Base-by-base conservation (phyloP, 2,329 filamentous ascomycete species). In the Colletotrichum lentis region DNA sequence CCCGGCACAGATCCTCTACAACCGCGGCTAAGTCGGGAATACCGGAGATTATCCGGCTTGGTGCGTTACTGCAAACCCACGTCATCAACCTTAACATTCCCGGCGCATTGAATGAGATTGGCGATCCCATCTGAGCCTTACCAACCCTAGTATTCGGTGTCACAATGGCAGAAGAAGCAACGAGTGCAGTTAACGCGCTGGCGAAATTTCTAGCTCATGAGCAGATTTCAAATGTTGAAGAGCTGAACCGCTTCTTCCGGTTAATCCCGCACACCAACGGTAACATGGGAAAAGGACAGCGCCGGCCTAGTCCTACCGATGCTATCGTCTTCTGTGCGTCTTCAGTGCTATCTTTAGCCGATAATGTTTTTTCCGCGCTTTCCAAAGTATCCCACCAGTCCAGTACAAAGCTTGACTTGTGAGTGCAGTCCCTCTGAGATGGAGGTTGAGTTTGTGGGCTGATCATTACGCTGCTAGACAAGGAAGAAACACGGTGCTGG, bases 401-500 rank as follows among this genome's bases (percentile, higher is more conserved):
- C 10, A 31, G 12, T 5, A 31, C 18, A 5, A 46, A 43, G 8
- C 39, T 62, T 44, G 20, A 20, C 12, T 12, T 22, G n/a, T 46
- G n/a, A 12, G n/a, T 46, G 18, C 12, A 8, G 43, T 20, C 11
- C n/a, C 11, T 4, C 8, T 11, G 2, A 11, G 43, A 46, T 16
- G 20, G 20, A 10, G 3, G 0, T 3, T 27, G 31, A 35, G 31
- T 35, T 8, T 35, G 8, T 27, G 4, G 16, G 16, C 43, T 58
- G 5, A 50, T 1, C 6, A 24, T 22, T 2, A 12, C 20, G 7
- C 8, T 20, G 7, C 5, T 16, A 70, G 58, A 20, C 37, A 52
- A 8, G 60, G 44, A 2, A 67, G 59, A 47, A 69, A 67, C 22
- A 49, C 59, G 1, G 56, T 69, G 2, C 65, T 83, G 3, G 77